Evolutionary conservation across 23 red algal species (phyloP).

Genomic region (Chondrus crispus): DNA sequence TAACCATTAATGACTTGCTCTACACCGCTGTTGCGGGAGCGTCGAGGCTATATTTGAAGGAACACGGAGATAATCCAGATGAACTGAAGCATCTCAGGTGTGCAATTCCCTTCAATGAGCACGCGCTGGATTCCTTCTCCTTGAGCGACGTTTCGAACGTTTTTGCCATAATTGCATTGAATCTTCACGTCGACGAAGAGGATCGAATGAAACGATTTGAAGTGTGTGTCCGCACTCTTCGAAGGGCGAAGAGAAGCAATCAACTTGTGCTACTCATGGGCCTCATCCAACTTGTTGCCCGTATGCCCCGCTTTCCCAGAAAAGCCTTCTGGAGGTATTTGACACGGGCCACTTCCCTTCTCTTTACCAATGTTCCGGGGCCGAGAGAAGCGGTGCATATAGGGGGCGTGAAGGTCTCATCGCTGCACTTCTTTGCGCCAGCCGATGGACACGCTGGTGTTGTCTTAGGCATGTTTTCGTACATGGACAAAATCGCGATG

Average conservation of each 20-base stretch:
- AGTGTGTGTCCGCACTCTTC: neutral
- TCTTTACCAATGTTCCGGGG: constrained; percentile 47
- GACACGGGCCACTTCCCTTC: neutral
- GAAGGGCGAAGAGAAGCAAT: neutral
- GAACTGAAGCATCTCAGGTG: neutral
- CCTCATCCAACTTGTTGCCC: neutral
- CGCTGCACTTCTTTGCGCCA: constrained; percentile 53
- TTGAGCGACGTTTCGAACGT: constrained; percentile 8
- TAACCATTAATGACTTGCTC: constrained; percentile 53
- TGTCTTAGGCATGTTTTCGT: constrained; percentile 22
- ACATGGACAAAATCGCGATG: constrained; percentile 3
- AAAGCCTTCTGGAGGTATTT: constrained; percentile 12
- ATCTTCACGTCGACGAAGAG: constrained; percentile 8
- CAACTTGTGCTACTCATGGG: neutral
- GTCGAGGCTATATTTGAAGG: neutral
- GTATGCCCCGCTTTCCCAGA: neutral
- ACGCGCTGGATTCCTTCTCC: neutral
- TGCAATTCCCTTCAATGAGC: constrained; percentile 34
- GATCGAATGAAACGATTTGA: constrained; percentile 2
- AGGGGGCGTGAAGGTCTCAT: neutral
- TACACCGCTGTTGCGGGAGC: constrained; percentile 46
- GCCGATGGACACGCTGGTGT: constrained; percentile 42
- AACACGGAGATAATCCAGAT: constrained; percentile 23
- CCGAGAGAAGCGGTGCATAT: constrained; percentile 2
- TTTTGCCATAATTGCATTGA: constrained; percentile 9